Evolutionary conservation across 345 rosid genomes (phyloP), one percentile per base, ranked within the genome.

Genomic region (Lepidium didymum): DNA sequence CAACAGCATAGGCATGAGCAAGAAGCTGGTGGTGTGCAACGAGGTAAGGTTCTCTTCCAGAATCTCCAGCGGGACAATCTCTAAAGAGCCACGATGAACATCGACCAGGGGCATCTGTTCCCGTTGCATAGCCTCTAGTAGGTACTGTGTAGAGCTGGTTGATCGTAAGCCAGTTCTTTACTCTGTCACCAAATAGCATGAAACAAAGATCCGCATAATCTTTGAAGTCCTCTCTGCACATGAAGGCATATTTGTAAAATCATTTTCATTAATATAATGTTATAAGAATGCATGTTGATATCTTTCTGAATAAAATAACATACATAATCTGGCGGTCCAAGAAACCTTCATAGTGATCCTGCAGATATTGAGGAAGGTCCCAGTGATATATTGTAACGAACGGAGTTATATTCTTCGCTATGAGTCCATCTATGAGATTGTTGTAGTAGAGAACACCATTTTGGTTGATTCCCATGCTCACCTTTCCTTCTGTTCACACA

Each of bases 291-390:
- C 33, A 19, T 33, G 0, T 35, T 43, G 0, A 15, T 10, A 25
- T 25, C 21, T 7, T 59, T 41, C 11, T 45, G 6, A 29, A 29
- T 6, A 3, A 4, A 29, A 44, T 16, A n/a, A 68, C 86, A 70
- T 80, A 84, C 87, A 75, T 79, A 54, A 82, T 66, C 8, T 3
- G 7, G 23, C 67, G 67, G 66, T 70, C 44, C 56, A 84, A 73
- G 54, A 80, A 74, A 16, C 88, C 86, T 45, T 64, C 79, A 13
- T 82, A 84, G 9, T 76, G 74, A 52, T 81, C 80, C 68, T 82
- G 81, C 2, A 84, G 61, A 3, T 56, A 6, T 68, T 83, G 87
- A 53, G 85, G 87, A 56, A 83, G 68, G 58, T 83, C 85, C 85
- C 83, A 83, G 5, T 81, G 85, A 43, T 41, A 83, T 14, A 81